Evolutionary conservation across 495 filamentous ascomycete species (phyloP).

Genomic region (Aspergillus leporis): DNA sequence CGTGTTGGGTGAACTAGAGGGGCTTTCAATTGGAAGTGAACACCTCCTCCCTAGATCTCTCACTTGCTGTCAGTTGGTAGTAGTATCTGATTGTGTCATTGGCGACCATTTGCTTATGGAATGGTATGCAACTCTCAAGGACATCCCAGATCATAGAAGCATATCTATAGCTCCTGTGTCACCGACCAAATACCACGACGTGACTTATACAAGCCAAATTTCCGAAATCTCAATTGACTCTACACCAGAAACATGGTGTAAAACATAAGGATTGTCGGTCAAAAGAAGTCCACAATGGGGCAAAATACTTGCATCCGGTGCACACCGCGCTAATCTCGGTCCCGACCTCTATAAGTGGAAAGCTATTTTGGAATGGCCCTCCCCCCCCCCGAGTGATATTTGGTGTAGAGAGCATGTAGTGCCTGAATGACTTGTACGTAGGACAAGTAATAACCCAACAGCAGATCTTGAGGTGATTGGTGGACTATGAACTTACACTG

Average conservation of each 20-base stretch:
- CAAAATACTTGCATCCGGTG: neutral
- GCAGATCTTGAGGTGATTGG: neutral
- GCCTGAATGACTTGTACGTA: neutral
- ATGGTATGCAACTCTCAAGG: neutral
- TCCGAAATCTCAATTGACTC: neutral
- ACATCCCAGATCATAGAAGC: conserved; percentile 1
- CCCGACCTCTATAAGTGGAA: neutral
- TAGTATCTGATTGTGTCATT: neutral
- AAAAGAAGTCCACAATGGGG: conserved; percentile 10
- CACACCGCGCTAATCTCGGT: conserved; percentile 3
- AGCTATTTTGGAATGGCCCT: neutral
- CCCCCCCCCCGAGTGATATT: neutral
- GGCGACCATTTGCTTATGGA: neutral
- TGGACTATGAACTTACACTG: neutral
- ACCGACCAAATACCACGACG: neutral
- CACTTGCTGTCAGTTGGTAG: neutral
- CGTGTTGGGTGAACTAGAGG: neutral
- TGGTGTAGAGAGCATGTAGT: neutral
- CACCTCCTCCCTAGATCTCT: neutral
- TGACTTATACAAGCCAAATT: neutral
- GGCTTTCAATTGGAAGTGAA: neutral
- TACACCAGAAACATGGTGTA: conserved; percentile 10
- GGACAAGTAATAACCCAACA: neutral
- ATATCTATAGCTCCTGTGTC: conserved; percentile 4
- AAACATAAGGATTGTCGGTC: conserved; percentile 22